A percentile compares a stretch with the other conserved stretches of the same genome.
Evolutionary conservation across 176 grass and related monocot species (phyloP).

Genomic region (Miscanthus lutarioriparius): DNA sequence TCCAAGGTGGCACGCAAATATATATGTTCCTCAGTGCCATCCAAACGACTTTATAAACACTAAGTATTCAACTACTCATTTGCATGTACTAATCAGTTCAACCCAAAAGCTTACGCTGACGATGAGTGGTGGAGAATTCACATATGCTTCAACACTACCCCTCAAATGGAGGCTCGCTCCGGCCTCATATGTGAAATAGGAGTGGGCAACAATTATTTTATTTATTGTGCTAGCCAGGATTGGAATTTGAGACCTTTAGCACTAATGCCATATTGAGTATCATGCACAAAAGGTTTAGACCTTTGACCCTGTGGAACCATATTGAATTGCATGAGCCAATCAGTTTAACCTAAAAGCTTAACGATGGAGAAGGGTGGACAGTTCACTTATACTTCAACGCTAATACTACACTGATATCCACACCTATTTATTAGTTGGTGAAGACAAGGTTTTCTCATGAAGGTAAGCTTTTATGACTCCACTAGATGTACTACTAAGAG

Average conservation of each 20-base stretch:
- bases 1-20: neutral
- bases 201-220: neutral
- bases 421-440: slow-evolving; percentile 4
- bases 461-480: slow-evolving; percentile 1
- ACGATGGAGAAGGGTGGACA: neutral
- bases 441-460: neutral
- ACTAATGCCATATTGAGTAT: neutral
- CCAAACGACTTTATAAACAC: neutral
- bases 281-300: neutral
- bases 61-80: neutral
- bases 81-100: neutral
- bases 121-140: neutral
- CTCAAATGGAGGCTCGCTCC: neutral
- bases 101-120: neutral
- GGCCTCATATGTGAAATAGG: neutral
- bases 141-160: neutral
- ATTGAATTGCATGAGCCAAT: neutral
- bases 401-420: neutral
- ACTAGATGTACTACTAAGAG: neutral
- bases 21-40: neutral
- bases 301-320: neutral
- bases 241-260: neutral
- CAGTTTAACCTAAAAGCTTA: neutral
- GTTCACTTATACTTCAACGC: neutral
- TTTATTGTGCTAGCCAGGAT: neutral